phyloP scores from a whole-genome alignment of 176 grass and related monocot species.

The Calamus simplicifolius region DNA sequence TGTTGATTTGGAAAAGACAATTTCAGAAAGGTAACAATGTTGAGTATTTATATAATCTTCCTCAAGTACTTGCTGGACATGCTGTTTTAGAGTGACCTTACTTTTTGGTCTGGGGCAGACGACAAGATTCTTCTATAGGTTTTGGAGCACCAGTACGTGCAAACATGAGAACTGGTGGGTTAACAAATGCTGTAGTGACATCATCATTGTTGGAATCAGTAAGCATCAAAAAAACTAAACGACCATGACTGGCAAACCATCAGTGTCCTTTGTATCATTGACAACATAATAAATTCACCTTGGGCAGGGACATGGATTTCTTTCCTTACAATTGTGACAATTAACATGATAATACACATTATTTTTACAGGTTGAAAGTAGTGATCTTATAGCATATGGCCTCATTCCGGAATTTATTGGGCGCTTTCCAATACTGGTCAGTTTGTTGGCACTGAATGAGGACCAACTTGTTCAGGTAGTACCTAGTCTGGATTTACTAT shows the following conservation, averaged over 20 bases:
- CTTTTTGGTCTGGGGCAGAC: constrained; percentile 21
- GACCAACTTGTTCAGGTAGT: constrained; percentile 90
- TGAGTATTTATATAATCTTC: constrained; percentile 6
- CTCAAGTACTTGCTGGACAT: constrained; percentile 4
- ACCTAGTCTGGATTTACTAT: constrained; percentile 3
- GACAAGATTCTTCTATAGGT: constrained; percentile 95
- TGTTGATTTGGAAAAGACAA: constrained; percentile 91
- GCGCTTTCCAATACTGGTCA: constrained; percentile 90
- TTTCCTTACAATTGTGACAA: neutral
- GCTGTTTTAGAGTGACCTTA: neutral
- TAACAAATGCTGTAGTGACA: constrained; percentile 79
- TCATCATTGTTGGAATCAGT: constrained; percentile 92
- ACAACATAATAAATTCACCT: too few relatives aligned
- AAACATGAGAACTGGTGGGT: constrained; percentile 66
- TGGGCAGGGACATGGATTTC: neutral
- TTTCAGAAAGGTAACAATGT: constrained; percentile 72
- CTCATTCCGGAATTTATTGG: constrained; percentile 99
- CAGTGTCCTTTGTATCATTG: too few relatives aligned
- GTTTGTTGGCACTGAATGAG: constrained; percentile 73
- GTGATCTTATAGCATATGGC: constrained; percentile 93
- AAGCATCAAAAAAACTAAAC: constrained; percentile 12
- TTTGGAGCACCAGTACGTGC: constrained; percentile 86
- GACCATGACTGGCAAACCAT: too few relatives aligned
- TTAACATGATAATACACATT: neutral
- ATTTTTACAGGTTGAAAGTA: constrained; percentile 80